Evolutionary conservation across 495 filamentous ascomycete genomes (phyloP).

Genomic region (Penicillium taxi): DNA sequence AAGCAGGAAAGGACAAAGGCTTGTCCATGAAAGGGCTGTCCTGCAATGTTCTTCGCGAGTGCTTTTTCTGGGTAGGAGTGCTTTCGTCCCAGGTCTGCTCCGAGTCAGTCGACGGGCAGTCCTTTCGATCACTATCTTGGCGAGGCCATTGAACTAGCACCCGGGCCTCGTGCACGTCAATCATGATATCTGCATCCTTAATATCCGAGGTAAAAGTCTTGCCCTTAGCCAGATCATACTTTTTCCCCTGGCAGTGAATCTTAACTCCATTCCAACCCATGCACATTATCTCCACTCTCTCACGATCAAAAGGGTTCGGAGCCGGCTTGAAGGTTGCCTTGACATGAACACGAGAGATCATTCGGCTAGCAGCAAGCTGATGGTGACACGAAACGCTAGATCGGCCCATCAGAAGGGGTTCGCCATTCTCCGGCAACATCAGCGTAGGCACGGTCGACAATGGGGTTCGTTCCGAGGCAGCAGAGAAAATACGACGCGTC

Average conservation of each 20-base stretch:
- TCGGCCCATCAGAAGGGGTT: slow-evolving; percentile 75
- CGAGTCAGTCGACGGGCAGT: slow-evolving; percentile 52
- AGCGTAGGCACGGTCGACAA: slow-evolving; percentile 73
- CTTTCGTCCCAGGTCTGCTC: slow-evolving; percentile 62
- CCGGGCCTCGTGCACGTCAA: slow-evolving; percentile 88
- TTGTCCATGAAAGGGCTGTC: slow-evolving; percentile 59
- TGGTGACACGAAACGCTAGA: slow-evolving; percentile 90
- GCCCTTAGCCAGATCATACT: slow-evolving; percentile 78
- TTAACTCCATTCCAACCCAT: slow-evolving; percentile 94
- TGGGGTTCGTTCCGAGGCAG: slow-evolving; percentile 72
- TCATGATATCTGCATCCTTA: slow-evolving; percentile 83
- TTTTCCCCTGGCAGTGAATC: slow-evolving; percentile 82
- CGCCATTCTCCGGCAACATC: slow-evolving; percentile 73
- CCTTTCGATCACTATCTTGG: slow-evolving; percentile 43
- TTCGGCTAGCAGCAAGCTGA: slow-evolving; percentile 80
- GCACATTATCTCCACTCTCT: slow-evolving; percentile 77
- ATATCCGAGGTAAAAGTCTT: slow-evolving; percentile 88
- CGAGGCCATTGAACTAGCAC: slow-evolving; percentile 84
- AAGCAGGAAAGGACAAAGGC: slow-evolving; percentile 61
- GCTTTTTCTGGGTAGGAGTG: slow-evolving; percentile 31
- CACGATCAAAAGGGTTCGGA: slow-evolving; percentile 51
- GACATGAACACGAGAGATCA: slow-evolving; percentile 89
- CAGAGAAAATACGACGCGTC: slow-evolving; percentile 54
- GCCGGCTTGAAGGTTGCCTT: slow-evolving; percentile 74
- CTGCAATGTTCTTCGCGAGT: slow-evolving; percentile 25